Percentiles rank a stretch among this genome's conserved stretches.
Evolutionary conservation across 2,329 filamentous ascomycete genomes (phyloP).

Genomic region (Didymella exigua): DNA sequence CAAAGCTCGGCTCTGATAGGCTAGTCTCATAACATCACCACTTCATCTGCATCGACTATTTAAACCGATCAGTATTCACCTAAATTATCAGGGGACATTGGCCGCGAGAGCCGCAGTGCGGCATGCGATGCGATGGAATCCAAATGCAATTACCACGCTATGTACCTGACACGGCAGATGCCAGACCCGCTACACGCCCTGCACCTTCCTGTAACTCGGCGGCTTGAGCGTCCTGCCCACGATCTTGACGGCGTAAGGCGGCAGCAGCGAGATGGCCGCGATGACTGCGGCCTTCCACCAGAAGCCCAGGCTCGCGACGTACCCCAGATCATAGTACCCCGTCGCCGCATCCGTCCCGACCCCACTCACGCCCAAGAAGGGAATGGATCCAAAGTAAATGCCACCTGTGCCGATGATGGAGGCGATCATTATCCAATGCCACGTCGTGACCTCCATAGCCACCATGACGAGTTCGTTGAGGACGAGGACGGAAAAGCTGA

Average conservation of each 20-base stretch:
- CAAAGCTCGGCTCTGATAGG: not conserved
- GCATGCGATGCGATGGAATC: no score
- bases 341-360: not conserved
- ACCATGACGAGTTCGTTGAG: slow-evolving; percentile 98
- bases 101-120: no score
- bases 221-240: slow-evolving; percentile 85
- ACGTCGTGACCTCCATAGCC: slow-evolving; percentile 92
- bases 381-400: slow-evolving; percentile 80
- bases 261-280: slow-evolving; percentile 77
- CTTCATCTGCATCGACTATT: no score
- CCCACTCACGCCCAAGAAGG: slow-evolving; percentile 72
- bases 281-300: slow-evolving; percentile 87
- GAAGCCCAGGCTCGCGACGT: slow-evolving; percentile 79
- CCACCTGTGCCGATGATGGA: slow-evolving; percentile 81
- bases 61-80: no score
- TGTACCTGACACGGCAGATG: no score
- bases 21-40: not conserved
- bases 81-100: no score
- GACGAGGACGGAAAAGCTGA: slow-evolving; percentile 89
- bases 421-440: slow-evolving; percentile 91
- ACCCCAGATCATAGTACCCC: slow-evolving; percentile 81
- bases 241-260: slow-evolving; percentile 85
- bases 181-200: slow-evolving; percentile 61
- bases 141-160: no score
- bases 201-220: slow-evolving; percentile 93